phyloP scores from a whole-genome alignment of 2,329 filamentous ascomycete species.

The Exophiala oligosperma region DNA sequence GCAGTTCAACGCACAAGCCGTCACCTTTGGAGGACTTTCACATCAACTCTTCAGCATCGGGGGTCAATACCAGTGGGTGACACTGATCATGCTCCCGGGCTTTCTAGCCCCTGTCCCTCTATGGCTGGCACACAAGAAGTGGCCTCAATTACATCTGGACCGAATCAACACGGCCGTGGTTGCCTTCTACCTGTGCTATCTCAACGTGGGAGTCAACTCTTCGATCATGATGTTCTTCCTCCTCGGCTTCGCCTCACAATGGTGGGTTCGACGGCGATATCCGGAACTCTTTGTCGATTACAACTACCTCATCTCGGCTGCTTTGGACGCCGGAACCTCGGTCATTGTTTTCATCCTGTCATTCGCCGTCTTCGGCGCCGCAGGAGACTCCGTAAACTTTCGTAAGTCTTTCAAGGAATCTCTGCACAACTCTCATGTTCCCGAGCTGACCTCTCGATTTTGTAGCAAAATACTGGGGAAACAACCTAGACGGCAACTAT shows the following conservation, averaged over 20 bases:
- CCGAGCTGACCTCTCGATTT: no score
- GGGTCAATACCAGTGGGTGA: slow-evolving; percentile 41
- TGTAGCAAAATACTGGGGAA: no score
- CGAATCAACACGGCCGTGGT: slow-evolving; percentile 47
- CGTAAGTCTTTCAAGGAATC: slow-evolving; percentile 1
- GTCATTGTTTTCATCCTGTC: slow-evolving; percentile 39
- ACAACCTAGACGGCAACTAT: no score
- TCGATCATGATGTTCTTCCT: slow-evolving; percentile 33
- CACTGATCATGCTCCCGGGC: slow-evolving; percentile 45
- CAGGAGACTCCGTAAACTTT: slow-evolving; percentile 30
- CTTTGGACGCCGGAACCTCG: slow-evolving; percentile 38
- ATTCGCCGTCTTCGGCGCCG: slow-evolving; percentile 37
- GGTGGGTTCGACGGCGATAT: slow-evolving; percentile 23
- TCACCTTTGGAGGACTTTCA: slow-evolving; percentile 39
- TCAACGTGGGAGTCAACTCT: slow-evolving; percentile 46
- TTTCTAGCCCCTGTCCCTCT: slow-evolving; percentile 46
- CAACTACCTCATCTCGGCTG: slow-evolving; percentile 39
- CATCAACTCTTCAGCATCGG: slow-evolving; percentile 45
- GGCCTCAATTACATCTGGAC: slow-evolving; percentile 32
- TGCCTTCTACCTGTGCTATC: slow-evolving; percentile 43
- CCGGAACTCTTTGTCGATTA: slow-evolving; percentile 36
- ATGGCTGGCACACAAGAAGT: slow-evolving; percentile 37
- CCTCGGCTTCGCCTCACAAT: slow-evolving; percentile 28
- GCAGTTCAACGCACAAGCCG: slow-evolving; percentile 45
- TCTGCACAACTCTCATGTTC: no score